Percentiles rank a stretch among this genome's conserved stretches.
Evolutionary conservation across 805 yeast genomes (phyloP).

Genomic region (Yarrowia alimentaria): DNA sequence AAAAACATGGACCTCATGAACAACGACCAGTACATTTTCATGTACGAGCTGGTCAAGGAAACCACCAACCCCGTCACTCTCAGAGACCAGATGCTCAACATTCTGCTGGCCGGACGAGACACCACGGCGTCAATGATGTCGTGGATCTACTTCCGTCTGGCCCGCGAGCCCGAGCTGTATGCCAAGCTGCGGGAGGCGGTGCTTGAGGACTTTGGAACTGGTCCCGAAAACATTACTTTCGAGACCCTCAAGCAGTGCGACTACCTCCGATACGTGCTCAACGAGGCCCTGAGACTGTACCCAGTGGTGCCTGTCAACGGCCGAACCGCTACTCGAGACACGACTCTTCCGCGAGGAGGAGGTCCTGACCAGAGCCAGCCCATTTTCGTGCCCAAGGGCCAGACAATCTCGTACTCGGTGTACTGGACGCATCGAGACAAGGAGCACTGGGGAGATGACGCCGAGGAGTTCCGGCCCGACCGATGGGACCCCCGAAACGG

Average conservation of each 20-base stretch:
- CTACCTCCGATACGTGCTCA: constrained; percentile 48
- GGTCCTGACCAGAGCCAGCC: constrained; percentile 45
- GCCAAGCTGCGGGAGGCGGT: constrained; percentile 43
- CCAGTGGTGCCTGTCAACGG: constrained; percentile 53
- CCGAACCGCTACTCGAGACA: constrained; percentile 47
- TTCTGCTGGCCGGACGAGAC: no score
- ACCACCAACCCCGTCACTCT: constrained; percentile 48
- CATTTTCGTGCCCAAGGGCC: constrained; percentile 46
- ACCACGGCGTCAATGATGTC: constrained; percentile 53
- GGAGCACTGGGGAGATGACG: constrained; percentile 47
- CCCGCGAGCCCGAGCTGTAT: constrained; percentile 41
- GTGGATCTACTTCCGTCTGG: constrained; percentile 46
- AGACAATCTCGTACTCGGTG: constrained; percentile 44
- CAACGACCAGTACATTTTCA: constrained; percentile 46
- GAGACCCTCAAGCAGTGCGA: constrained; percentile 51
- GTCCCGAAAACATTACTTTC: constrained; percentile 40
- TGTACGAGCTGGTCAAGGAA: constrained; percentile 49
- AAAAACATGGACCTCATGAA: constrained; percentile 30
- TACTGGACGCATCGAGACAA: constrained; percentile 46
- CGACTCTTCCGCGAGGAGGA: constrained; percentile 53
- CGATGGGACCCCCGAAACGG: constrained; percentile 46
- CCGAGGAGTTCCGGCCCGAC: constrained; percentile 47
- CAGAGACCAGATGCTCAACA: constrained; percentile 52
- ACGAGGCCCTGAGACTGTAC: constrained; percentile 50
- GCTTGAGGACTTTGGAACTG: constrained; percentile 40